A percentile compares a stretch with the other conserved stretches of the same genome.
Evolutionary conservation across 495 filamentous ascomycete genomes (phyloP).

Genomic region (Hypoxylon crocopeplum): DNA sequence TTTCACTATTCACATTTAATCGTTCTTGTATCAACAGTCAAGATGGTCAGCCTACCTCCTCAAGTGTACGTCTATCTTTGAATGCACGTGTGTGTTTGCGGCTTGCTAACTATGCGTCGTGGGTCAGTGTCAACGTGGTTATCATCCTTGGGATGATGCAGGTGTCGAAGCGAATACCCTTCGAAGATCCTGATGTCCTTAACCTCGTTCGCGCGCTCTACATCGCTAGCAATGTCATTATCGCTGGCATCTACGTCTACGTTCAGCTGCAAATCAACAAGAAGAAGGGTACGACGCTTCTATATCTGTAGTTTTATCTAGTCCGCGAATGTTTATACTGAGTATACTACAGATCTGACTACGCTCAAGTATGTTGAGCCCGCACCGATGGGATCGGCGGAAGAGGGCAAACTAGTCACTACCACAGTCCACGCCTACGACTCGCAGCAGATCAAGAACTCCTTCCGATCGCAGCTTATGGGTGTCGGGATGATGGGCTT

Average conservation of each 20-base stretch:
- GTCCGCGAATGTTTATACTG: slow-evolving; percentile 6
- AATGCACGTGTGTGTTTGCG: slow-evolving; percentile 3
- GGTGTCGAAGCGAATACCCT: slow-evolving; percentile 91
- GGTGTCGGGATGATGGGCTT: slow-evolving; percentile 96
- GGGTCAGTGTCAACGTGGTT: slow-evolving; percentile 81
- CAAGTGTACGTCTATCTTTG: slow-evolving; percentile 54
- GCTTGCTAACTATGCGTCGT: slow-evolving; percentile 15
- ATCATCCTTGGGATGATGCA: slow-evolving; percentile 99
- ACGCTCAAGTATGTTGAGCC: slow-evolving; percentile 98
- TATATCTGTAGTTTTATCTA: no score
- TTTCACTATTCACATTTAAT: not conserved
- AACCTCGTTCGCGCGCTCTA: slow-evolving; percentile 84
- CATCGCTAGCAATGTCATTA: slow-evolving; percentile 86
- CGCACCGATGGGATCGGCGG: slow-evolving; percentile 85
- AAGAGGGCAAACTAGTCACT: slow-evolving; percentile 93
- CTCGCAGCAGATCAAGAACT: slow-evolving; percentile 76
- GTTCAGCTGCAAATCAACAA: slow-evolving; percentile 81
- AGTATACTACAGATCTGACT: slow-evolving; percentile 76
- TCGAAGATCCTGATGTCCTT: slow-evolving; percentile 89
- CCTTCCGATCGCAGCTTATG: slow-evolving; percentile 89
- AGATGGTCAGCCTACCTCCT: slow-evolving; percentile 58
- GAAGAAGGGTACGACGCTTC: slow-evolving; percentile 82
- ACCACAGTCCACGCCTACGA: slow-evolving; percentile 97
- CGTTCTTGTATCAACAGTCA: slow-evolving; percentile 30
- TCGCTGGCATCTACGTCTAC: slow-evolving; percentile 81